Evolutionary conservation across 2,329 filamentous ascomycete species (phyloP), one percentile per base, ranked within the genome.

Genomic region (Alternaria sp.): DNA sequence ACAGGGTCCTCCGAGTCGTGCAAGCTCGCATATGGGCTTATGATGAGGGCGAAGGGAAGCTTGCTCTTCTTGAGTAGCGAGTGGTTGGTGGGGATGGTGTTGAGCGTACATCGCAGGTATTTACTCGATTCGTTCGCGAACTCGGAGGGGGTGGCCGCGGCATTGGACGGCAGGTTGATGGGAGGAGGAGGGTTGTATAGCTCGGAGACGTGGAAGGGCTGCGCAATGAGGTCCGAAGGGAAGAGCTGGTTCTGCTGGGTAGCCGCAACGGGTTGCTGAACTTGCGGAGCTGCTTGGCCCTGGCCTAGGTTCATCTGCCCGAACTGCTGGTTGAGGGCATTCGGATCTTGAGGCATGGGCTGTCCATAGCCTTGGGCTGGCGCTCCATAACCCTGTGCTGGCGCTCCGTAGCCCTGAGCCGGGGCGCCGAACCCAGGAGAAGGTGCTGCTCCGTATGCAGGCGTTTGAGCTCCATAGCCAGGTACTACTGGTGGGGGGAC

Each of bases 81-180:
- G 80, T 96, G 89, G 62, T 93, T 97, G 21, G 93, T 97, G 3
- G 96, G 96, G 46, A 97, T 90, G 25, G 93, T 93, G 80, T 98
- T 98, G 68, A 99, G 83, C 6, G 96, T 98, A 19, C 96, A 98
- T 72, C 96, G 92, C 69, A 98, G 90, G 79, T 96, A 99, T 85
- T 96, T 96, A 23, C 94, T 88, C 58, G 93, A 89, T 83, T 94
- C 97, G 82, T 98, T 99, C 65, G 96, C 90, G 78, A 92, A 86
- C 49, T 93, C 92, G 47, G 96, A 98, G 61, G 93, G 92, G 21
- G 95, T 98, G 58, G 96, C 92, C 59, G 97, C 92, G 77, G 97
- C 95, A 83, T 97, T 97, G 55, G 93, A 89, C 51, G 96, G 96
- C 45, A 99, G 85, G 72, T 97, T 89, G 74, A 97, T 96, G 15